Evolutionary conservation across 352 stramenopile genomes (phyloP).

Genomic region (Phytopythium ostracodes): DNA sequence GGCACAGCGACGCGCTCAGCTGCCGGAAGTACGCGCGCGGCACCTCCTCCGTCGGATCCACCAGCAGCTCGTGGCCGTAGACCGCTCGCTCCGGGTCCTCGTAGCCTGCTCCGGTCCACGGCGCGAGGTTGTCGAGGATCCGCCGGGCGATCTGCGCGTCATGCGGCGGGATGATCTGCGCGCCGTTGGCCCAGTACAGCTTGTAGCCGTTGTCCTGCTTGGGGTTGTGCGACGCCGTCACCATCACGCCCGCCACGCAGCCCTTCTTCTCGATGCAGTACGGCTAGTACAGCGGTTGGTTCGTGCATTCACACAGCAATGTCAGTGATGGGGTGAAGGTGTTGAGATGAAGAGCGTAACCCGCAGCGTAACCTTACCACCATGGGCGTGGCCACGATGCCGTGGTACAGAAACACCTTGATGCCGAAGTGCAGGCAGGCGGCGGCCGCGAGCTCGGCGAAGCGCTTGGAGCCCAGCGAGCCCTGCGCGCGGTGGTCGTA

Average conservation of each 20-base stretch:
- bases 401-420: conserved; percentile 89
- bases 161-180: conserved; percentile 97
- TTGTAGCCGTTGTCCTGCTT: conserved; percentile 99
- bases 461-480: conserved; percentile 84
- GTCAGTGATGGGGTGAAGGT: background rate
- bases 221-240: conserved; percentile 98
- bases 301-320: background rate
- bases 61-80: conserved; percentile 38
- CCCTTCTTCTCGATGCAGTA: conserved; percentile 79
- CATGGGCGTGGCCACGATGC: conserved; percentile 94
- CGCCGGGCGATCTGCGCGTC: conserved; percentile 90
- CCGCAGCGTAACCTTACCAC: conserved; percentile 48
- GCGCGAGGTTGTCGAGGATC: conserved; percentile 90
- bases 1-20: conserved; percentile 49
- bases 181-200: conserved; percentile 93
- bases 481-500: conserved; percentile 87
- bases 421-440: conserved; percentile 80
- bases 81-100: conserved; percentile 51
- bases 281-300: conserved; percentile 23
- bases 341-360: background rate
- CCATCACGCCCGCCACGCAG: conserved; percentile 89
- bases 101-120: conserved; percentile 43
- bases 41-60: conserved; percentile 69
- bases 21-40: conserved; percentile 65
- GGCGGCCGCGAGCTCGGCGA: conserved; percentile 81